Percentiles rank a stretch among this genome's conserved stretches.
These are phyloP conservation scores for Tuber indicum DNA, from an alignment of 495 filamentous ascomycete species.

Conservation along the genomic window DNA sequence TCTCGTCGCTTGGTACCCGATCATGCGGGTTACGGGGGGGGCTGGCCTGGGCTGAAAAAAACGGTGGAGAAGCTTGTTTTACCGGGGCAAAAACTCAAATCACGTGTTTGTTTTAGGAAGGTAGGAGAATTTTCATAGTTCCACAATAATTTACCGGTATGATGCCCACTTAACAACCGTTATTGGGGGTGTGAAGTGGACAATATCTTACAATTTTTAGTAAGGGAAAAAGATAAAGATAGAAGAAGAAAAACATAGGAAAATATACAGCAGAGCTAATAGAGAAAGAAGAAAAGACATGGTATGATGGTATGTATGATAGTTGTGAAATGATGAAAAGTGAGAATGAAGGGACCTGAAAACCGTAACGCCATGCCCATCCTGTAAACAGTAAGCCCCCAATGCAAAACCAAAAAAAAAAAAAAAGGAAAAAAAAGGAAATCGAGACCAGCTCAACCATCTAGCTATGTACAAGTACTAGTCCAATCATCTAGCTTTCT, in stretches of 20 bases:
- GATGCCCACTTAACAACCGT: not conserved
- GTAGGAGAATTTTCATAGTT: not conserved
- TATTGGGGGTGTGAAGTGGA: not conserved
- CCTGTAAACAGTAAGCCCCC: constrained; percentile 4
- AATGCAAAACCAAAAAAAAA: not conserved
- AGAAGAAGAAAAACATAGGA: not conserved
- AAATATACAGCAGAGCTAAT: not conserved
- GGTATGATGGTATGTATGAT: not conserved
- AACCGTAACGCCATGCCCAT: constrained; percentile 1
- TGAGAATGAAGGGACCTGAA: not conserved
- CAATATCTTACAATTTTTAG: not conserved
- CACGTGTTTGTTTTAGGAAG: not conserved
- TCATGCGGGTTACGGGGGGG: not conserved
- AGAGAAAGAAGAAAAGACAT: not conserved
- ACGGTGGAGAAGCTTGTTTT: not conserved
- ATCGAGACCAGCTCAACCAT: not conserved
- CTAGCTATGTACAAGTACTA: not conserved
- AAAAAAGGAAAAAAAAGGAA: not conserved
- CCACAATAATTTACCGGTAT: not conserved
- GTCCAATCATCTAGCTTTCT: not conserved
- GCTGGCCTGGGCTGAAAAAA: not conserved
- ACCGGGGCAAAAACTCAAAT: not conserved
- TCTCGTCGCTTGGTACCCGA: not conserved
- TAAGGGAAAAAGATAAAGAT: not conserved
- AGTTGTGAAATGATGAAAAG: not conserved